Base-by-base conservation (phyloP, 352 stramenopile species). In the Phytophthora pisi region DNA sequence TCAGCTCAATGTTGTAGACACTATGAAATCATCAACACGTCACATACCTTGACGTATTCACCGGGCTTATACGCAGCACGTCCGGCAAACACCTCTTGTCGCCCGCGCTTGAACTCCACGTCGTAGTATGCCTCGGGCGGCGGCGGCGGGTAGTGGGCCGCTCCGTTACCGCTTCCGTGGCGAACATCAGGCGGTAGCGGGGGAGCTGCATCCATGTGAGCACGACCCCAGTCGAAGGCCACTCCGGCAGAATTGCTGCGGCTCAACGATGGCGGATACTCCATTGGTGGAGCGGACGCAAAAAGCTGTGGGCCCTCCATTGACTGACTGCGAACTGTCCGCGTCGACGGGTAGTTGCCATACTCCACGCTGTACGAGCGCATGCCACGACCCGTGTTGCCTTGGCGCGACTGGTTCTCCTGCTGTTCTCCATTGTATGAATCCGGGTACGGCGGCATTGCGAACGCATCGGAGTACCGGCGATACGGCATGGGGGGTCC, bases 91-190 rank as follows among this genome's bases (percentile, higher is more conserved):
- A 98, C 91, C 66, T 96, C 95, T 16, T 89, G 81, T 20, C 96
- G 89, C 20, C 87, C 96, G 7, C 95, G 88, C 72, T 99, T 99
- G 70, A 99, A 99, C 73, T 98, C 97, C 38, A 99, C 89, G 55
- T 96, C 93, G 68, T 98, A 99, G 53, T 93, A 95, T 0, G 87
- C 87, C 71, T 95, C 87, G 4, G 87, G 87, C 15, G 83, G 83
- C 16, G 85, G 81, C 4, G 70, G 74, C 28, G 81, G 82, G 34
- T 84, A 92, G 34, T 84, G 83, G 38, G 40, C 64, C 45, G 42
- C 24, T 24, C 59, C 60, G 47, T 71, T 78, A 7, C 53, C 50
- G 38, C 46, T 72, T 24, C 56, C 45, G 1, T 64, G 43, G 36
- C 79, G 78, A 15, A 74, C 40, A 68, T 93, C 85, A 10, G 85